Evolutionary conservation across 1,284 basidiomycete species (phyloP).

Genomic region (Thecaphora thlaspeos): DNA sequence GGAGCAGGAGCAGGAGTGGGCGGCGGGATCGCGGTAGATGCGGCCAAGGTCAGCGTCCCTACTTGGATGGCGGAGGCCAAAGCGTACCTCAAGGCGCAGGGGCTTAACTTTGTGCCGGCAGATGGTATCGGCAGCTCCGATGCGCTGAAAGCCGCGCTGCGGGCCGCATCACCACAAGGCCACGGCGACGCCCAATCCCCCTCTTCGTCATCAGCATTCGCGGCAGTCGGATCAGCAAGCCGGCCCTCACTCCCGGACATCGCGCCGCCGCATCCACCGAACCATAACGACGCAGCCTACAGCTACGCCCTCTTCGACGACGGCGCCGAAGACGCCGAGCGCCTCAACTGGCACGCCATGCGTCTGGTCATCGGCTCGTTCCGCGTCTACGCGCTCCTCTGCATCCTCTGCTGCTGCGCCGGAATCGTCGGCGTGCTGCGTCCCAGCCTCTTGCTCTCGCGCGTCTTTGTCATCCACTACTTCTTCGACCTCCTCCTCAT

Average conservation of each 20-base stretch:
- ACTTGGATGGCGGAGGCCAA: constrained; percentile 31
- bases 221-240: too few species aligned
- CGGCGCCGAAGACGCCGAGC: constrained; percentile 28
- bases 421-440: constrained; percentile 34
- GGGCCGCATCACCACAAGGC: too few species aligned
- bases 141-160: too few species aligned
- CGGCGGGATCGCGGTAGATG: too few species aligned
- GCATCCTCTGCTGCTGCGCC: constrained; percentile 26
- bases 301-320: constrained; percentile 14
- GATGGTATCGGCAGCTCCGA: neutral
- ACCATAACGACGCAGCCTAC: neutral
- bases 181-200: too few species aligned
- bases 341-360: constrained; percentile 38
- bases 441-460: constrained; percentile 25
- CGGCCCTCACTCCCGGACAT: too few species aligned
- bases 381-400: constrained; percentile 28
- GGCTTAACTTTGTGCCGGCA: constrained; percentile 9
- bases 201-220: too few species aligned
- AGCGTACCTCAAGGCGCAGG: constrained; percentile 32
- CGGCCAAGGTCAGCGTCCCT: constrained; percentile 2
- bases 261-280: too few species aligned
- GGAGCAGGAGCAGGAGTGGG: too few species aligned
- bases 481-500: constrained; percentile 44
- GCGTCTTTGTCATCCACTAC: constrained; percentile 42
- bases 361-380: constrained; percentile 22